phyloP scores from a whole-genome alignment of 352 stramenopile genomes.

The Pythium phragmiticola region DNA sequence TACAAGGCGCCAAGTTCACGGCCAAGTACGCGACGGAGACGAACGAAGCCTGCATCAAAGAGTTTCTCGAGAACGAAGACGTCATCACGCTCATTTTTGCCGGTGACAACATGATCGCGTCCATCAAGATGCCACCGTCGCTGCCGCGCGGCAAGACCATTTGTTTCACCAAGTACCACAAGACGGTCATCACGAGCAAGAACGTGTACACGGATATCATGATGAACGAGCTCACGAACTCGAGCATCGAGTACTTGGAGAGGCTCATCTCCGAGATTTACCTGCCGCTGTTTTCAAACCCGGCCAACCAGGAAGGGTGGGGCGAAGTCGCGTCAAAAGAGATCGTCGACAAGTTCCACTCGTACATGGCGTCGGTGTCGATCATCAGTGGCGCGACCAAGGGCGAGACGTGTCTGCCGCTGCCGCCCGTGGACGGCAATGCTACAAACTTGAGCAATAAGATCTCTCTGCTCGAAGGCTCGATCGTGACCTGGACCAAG shows the following conservation, averaged over 20 bases:
- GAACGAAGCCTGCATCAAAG: slow-evolving; percentile 83
- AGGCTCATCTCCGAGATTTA: slow-evolving; percentile 94
- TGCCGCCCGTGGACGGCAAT: slow-evolving; percentile 90
- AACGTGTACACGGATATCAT: slow-evolving; percentile 89
- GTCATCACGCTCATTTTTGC: slow-evolving; percentile 88
- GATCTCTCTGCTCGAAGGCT: slow-evolving; percentile 96
- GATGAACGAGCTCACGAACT: slow-evolving; percentile 84
- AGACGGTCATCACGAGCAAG: slow-evolving; percentile 68
- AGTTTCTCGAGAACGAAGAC: slow-evolving; percentile 89
- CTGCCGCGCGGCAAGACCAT: slow-evolving; percentile 89
- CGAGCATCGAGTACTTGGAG: slow-evolving; percentile 95
- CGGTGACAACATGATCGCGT: slow-evolving; percentile 82
- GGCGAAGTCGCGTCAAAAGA: slow-evolving; percentile 96
- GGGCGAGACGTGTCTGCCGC: slow-evolving; percentile 95
- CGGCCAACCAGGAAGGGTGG: slow-evolving; percentile 94
- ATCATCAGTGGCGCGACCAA: slow-evolving; percentile 97
- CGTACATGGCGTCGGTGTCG: slow-evolving; percentile 94
- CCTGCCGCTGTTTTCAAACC: slow-evolving; percentile 95
- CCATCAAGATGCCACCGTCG: slow-evolving; percentile 85
- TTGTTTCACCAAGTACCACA: slow-evolving; percentile 91
- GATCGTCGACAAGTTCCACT: slow-evolving; percentile 97
- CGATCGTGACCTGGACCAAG: slow-evolving; percentile 99
- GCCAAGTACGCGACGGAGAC: slow-evolving; percentile 81
- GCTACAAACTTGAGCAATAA: slow-evolving; percentile 86
- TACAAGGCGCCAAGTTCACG: slow-evolving; percentile 71